Evolutionary conservation across 139 green algal species (phyloP), one percentile per base, ranked within the genome.

Genomic region (Nannochloris sp.): DNA sequence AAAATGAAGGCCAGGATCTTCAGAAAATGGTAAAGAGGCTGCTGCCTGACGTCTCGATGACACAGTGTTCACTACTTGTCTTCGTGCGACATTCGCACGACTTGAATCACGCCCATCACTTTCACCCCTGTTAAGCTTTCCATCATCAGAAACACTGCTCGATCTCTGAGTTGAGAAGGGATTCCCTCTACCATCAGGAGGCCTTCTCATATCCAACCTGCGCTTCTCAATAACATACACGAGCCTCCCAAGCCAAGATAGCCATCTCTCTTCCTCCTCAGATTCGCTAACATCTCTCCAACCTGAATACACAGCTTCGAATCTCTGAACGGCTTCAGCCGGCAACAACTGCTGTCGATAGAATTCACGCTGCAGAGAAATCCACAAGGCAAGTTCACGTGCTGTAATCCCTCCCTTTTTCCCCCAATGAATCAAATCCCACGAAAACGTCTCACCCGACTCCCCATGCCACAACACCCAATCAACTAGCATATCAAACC

Each of bases 401-500:
- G 65, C 73, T 5, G 63, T 72, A 40, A 69, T 61, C 28, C 77
- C 78, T n/a, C 71, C 79, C 16, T 56, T 23, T 2, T 29, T 28
- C 6, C 78, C 74, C 79, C 78, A 85, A 51, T 75, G 68, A 14
- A 65, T n/a, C 30, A 67, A 63, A 46, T 82, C 20, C 79, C 80
- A 84, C 45, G 31, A 44, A 61, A 82, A 79, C 12, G 20, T 49
- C 58, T 65, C 55, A 33, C 55, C 13, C 26, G 76, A 56, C 56
- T 68, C 63, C 29, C 49, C 55, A 63, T 80, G 72, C 73, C 68
- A 77, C 43, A 87, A 33, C 13, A 82, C 70, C 74, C 69, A 82
- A 36, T 87, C 80, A 1, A 77, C 49, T 12, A 77, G 64, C 65
- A 71, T 63, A 65, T 87, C 81, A 63, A 87, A 87, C 33, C 63